Evolutionary conservation across 2,329 filamentous ascomycete species (phyloP).

Genomic region (Colletotrichum sp.): DNA sequence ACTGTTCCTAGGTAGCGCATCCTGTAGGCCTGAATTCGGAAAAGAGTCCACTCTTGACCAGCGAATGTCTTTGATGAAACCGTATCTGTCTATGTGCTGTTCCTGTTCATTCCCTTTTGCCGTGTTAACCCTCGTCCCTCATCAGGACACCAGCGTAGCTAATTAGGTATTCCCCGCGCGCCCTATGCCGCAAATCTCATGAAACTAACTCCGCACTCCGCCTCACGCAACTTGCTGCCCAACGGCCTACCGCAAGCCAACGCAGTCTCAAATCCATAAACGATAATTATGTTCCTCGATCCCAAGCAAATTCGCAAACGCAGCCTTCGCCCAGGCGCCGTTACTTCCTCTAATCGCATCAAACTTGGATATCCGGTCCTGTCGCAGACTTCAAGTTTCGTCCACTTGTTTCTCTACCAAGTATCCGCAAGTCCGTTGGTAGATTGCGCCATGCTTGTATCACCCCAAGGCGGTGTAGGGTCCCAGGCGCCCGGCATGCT

Average conservation of each 20-base stretch:
- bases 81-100: not conserved
- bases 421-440: not conserved
- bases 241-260: not conserved
- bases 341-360: not conserved
- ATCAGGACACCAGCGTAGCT: not conserved
- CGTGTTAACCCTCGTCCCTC: not conserved
- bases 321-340: not conserved
- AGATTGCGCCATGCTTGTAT: constrained; percentile 13
- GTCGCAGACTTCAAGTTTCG: not conserved
- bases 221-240: not conserved
- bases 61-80: not conserved
- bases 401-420: not conserved
- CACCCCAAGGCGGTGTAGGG: not conserved
- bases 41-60: not conserved
- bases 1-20: not conserved
- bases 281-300: not conserved
- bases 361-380: not conserved
- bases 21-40: not conserved
- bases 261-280: not conserved
- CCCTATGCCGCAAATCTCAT: not conserved
- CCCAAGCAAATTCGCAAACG: not conserved
- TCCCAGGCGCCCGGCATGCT: constrained; percentile 24
- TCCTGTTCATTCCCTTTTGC: not conserved
- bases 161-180: not conserved
- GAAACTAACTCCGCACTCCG: not conserved